phyloP scores from a whole-genome alignment of 768 basidiomycete genomes.

The Boletellus emodensis region DNA sequence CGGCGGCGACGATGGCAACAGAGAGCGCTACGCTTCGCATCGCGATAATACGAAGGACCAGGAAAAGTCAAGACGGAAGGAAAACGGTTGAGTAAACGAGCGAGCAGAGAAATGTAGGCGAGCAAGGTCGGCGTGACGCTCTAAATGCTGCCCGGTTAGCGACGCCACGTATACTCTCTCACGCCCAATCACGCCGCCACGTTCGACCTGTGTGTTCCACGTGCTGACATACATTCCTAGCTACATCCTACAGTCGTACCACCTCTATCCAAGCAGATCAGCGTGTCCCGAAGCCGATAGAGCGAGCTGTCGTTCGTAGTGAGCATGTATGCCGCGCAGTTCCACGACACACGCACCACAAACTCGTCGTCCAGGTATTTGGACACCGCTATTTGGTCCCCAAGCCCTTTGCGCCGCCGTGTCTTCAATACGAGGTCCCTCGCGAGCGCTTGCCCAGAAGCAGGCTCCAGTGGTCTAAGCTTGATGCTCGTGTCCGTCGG shows the following conservation, averaged over 20 bases:
- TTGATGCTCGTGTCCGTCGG: constrained; percentile 97
- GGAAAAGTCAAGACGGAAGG: constrained; percentile 34
- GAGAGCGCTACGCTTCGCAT: constrained; percentile 91
- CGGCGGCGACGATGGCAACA: constrained; percentile 62
- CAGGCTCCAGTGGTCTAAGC: constrained; percentile 93
- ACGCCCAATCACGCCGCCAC: constrained; percentile 20
- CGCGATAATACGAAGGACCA: constrained; percentile 60
- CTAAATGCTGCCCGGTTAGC: constrained; percentile 35
- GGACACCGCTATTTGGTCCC: constrained; percentile 95
- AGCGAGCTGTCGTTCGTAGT: constrained; percentile 58
- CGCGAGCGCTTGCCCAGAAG: constrained; percentile 92
- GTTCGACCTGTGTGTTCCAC: background rate
- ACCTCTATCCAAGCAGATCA: constrained; percentile 70
- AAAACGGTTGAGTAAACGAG: constrained; percentile 30
- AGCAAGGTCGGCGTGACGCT: constrained; percentile 16
- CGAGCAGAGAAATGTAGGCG: constrained; percentile 33
- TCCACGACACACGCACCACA: constrained; percentile 53
- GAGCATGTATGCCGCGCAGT: constrained; percentile 3
- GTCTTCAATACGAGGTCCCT: constrained; percentile 96
- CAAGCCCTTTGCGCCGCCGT: constrained; percentile 90
- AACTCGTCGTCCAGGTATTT: constrained; percentile 98
- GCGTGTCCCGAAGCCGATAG: constrained; percentile 95
- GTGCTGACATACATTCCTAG: background rate
- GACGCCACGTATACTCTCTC: constrained; percentile 47
- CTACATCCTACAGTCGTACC: constrained; percentile 6